A percentile compares a stretch with the other conserved stretches of the same genome.
phyloP scores from a whole-genome alignment of 139 green algal genomes.

The Medakamo hakoo region DNA sequence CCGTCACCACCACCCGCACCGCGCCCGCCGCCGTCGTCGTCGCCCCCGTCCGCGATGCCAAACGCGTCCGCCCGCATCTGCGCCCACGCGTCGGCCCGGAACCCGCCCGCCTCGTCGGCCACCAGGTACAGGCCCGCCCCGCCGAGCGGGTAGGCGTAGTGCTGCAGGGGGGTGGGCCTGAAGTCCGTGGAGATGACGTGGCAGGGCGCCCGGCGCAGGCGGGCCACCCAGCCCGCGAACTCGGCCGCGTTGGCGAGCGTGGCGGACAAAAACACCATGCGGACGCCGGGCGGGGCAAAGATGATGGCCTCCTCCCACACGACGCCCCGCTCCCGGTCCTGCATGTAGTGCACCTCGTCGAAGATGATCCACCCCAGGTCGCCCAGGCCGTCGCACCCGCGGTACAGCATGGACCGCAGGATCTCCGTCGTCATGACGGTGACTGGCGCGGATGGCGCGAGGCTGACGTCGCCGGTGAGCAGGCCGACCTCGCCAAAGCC shows the following conservation, averaged over 20 bases:
- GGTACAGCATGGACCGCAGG: slow-evolving; percentile 67
- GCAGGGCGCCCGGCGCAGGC: slow-evolving; percentile 37
- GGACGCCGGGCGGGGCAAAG: slow-evolving; percentile 16
- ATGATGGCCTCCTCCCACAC: slow-evolving; percentile 66
- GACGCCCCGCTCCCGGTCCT: slow-evolving; percentile 63
- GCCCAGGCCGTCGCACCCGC: slow-evolving; percentile 28
- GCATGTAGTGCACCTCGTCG: slow-evolving; percentile 53
- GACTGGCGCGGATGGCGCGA: slow-evolving; percentile 59
- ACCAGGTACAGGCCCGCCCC: slow-evolving; percentile 49
- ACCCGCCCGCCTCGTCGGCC: slow-evolving; percentile 37
- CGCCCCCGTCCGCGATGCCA: neutral
- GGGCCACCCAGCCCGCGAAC: slow-evolving; percentile 65
- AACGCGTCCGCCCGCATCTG: slow-evolving; percentile 9
- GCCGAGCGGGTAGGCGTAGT: slow-evolving; percentile 58
- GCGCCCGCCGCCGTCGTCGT: neutral
- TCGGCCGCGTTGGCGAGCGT: slow-evolving; percentile 66
- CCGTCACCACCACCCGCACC: neutral
- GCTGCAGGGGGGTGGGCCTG: slow-evolving; percentile 58
- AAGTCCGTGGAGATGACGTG: slow-evolving; percentile 73
- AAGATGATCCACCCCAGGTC: slow-evolving; percentile 19
- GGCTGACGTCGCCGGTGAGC: slow-evolving; percentile 68
- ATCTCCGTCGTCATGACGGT: slow-evolving; percentile 87
- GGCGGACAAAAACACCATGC: slow-evolving; percentile 65
- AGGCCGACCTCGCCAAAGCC: slow-evolving; percentile 57
- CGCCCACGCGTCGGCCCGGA: slow-evolving; percentile 12